phyloP scores from a whole-genome alignment of 1,139 yeast species.

The Yamadazyma siamensis region DNA sequence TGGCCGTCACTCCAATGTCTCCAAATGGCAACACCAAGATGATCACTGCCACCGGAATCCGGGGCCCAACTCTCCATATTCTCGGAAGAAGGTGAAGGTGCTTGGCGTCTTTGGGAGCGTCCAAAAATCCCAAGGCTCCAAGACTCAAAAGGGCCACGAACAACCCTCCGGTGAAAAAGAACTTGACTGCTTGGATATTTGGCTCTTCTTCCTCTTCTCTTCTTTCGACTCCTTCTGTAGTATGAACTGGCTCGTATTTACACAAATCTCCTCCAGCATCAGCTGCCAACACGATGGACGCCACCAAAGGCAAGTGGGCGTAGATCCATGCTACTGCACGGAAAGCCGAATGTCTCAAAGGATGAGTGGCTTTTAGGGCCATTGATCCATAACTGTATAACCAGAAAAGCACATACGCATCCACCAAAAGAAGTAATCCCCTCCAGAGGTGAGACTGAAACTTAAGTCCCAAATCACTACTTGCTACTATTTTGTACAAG shows the following conservation, averaged over 20 bases:
- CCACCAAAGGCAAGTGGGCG: constrained; percentile 52
- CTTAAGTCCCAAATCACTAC: constrained; percentile 46
- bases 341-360: constrained; percentile 47
- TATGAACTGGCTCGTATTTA: constrained; percentile 12
- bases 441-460: constrained; percentile 44
- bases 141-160: constrained; percentile 36
- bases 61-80: constrained; percentile 36
- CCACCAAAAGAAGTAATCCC: constrained; percentile 47
- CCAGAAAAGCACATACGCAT: constrained; percentile 53
- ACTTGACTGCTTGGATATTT: constrained; percentile 35
- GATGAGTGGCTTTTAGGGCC: constrained; percentile 47
- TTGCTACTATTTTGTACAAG: constrained; percentile 54
- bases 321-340: constrained; percentile 50
- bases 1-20: constrained; percentile 35
- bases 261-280: constrained; percentile 60
- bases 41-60: constrained; percentile 37
- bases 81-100: constrained; percentile 27
- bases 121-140: constrained; percentile 36
- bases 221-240: constrained; percentile 5
- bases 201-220: constrained; percentile 17
- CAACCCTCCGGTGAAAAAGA: constrained; percentile 50
- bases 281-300: constrained; percentile 52
- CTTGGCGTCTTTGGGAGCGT: constrained; percentile 34
- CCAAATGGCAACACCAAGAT: constrained; percentile 47
- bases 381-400: constrained; percentile 57